Percentiles rank a stretch among this genome's conserved stretches.
phyloP scores from a whole-genome alignment of 306 rosid genomes.

The Citrullus mucosospermus region DNA sequence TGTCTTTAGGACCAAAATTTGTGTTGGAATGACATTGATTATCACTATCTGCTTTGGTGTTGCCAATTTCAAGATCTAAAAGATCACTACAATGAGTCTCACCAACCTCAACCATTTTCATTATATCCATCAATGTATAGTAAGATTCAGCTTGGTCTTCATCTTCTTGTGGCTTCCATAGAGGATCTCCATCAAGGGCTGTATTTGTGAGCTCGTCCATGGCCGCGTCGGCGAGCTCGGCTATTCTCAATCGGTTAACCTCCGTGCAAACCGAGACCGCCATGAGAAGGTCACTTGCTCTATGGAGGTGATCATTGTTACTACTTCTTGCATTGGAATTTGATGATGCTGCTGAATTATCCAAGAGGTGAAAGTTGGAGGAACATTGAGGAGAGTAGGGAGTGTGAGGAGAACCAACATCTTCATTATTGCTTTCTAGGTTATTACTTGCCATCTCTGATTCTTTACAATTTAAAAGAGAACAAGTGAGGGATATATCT shows the following conservation, averaged over 20 bases:
- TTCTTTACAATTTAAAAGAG: neutral
- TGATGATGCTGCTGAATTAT: neutral
- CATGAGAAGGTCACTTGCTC: slow-evolving; percentile 42
- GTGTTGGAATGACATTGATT: neutral
- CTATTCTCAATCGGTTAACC: slow-evolving; percentile 30
- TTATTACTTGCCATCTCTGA: neutral
- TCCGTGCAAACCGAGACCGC: slow-evolving; percentile 33
- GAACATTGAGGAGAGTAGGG: neutral
- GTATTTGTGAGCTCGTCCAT: slow-evolving; percentile 51
- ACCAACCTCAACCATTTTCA: slow-evolving; percentile 34
- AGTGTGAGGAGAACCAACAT: neutral
- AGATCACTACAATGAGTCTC: slow-evolving; percentile 13
- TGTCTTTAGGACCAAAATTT: neutral
- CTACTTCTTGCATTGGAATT: slow-evolving; percentile 10
- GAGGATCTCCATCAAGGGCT: slow-evolving; percentile 16
- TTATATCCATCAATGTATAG: slow-evolving; percentile 16
- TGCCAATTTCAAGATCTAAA: slow-evolving; percentile 12
- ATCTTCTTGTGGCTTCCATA: slow-evolving; percentile 20
- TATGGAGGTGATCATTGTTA: neutral
- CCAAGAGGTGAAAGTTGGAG: slow-evolving; percentile 1
- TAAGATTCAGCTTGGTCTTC: slow-evolving; percentile 7
- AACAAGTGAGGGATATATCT: neutral
- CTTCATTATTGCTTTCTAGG: neutral
- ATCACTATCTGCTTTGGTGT: neutral
- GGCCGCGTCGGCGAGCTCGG: slow-evolving; percentile 48